Evolutionary conservation across 2,329 filamentous ascomycete genomes (phyloP).

Genomic region (Zarea fungicola): DNA sequence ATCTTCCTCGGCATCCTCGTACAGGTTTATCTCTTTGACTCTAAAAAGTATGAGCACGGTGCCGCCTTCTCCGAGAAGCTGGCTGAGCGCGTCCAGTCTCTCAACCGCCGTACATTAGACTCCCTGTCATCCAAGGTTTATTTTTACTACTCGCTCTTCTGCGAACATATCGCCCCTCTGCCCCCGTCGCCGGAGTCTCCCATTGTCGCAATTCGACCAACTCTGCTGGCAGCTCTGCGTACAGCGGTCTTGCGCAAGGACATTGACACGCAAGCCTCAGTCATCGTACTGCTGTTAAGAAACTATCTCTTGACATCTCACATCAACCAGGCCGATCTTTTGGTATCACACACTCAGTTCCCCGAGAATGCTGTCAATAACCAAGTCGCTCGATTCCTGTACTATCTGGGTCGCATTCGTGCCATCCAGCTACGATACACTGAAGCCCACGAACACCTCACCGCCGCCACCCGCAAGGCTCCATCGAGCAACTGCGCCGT

Average conservation of each 20-base stretch:
- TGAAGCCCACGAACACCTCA: constrained; percentile 90
- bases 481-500: constrained; percentile 83
- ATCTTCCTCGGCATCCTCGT: constrained; percentile 81
- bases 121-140: constrained; percentile 92
- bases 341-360: constrained; percentile 94
- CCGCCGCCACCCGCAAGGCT: constrained; percentile 89
- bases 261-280: constrained; percentile 91
- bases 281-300: constrained; percentile 89
- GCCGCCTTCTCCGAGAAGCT: constrained; percentile 79
- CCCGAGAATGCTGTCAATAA: constrained; percentile 93
- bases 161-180: constrained; percentile 81
- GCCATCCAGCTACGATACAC: constrained; percentile 96
- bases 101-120: constrained; percentile 92
- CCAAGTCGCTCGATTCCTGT: constrained; percentile 94
- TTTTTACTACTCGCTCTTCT: constrained; percentile 96
- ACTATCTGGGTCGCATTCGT: constrained; percentile 93
- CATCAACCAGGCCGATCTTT: constrained; percentile 91
- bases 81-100: constrained; percentile 75
- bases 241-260: constrained; percentile 97
- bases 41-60: constrained; percentile 73
- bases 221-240: constrained; percentile 79
- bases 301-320: constrained; percentile 96
- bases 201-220: constrained; percentile 79
- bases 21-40: constrained; percentile 85
- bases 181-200: constrained; percentile 86